Evolutionary conservation across 2,329 filamentous ascomycete species (phyloP), one percentile per base, ranked within the genome.

Genomic region (Phialophora tarda): DNA sequence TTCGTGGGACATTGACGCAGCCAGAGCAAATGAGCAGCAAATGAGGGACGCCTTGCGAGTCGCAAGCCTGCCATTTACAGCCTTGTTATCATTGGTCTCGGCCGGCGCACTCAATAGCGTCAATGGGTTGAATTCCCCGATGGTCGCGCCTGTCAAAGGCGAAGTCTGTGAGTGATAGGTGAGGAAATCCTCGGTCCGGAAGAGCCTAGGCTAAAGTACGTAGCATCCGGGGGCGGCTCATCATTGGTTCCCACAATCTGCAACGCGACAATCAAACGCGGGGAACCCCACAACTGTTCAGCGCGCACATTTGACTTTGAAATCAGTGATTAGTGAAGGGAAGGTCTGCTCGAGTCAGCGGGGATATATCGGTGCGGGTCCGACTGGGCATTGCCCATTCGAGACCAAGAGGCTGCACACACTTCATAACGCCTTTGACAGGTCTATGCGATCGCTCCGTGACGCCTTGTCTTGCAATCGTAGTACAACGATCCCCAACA

Each of bases 1-100:
- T 51, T 61, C 48, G 59, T 61, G 59, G 59, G 59, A 61, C 59
- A 14, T 61, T 1, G 3, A 14, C 8, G 4, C 23, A 17, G 12
- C 24, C 8, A 26, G 11, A 30, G 53, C 53, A 32, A 6, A 54
- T 54, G 51, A 54, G 51, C 21, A 5, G 34, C 34, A 17, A 41
- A 41, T 26, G 47, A 50, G 47, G 17, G 38, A 44, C 38, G 14
- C 38, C 17, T n/a, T 8, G 6, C 24, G 48, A 12, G 48, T 26
- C 48, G 14, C 21, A 51, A 51, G 21, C 1, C 47, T 28, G 48
- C 5, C 10, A 26, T n/a, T 51, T 3, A 21, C 7, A 26, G 21
- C 21, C 44, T 2, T 11, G 21, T 8, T 14, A 26, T 26, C 10
- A 23, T 26, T 26, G 21, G 47, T 24, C 47, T 10, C 10, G 21